Evolutionary conservation across 371 early-diverging fungal species (phyloP).

Genomic region (Haplosporangium sp.): DNA sequence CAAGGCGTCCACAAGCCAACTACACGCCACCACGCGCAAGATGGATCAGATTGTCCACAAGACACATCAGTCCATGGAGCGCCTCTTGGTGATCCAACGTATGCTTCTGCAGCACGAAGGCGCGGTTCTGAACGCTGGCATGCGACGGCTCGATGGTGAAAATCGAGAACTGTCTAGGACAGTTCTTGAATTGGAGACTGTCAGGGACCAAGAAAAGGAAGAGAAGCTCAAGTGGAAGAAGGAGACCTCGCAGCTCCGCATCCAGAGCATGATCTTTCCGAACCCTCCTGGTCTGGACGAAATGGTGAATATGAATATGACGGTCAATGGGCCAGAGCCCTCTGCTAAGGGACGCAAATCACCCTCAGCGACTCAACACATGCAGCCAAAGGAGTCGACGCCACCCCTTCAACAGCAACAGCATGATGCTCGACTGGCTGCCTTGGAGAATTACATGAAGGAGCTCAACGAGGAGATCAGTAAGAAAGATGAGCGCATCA

Average conservation of each 20-base stretch:
- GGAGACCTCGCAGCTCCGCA: constrained; percentile 46
- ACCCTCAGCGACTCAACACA: constrained; percentile 1
- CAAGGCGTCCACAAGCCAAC: constrained; percentile 36
- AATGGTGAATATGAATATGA: neutral
- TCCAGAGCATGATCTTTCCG: constrained; percentile 54
- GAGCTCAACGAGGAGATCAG: constrained; percentile 47
- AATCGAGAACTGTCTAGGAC: constrained; percentile 45
- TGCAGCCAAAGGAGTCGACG: neutral
- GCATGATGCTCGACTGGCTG: constrained; percentile 14
- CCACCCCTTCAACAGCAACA: constrained; percentile 12
- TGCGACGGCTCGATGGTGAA: constrained; percentile 51
- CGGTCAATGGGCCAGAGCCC: neutral
- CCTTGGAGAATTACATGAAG: constrained; percentile 48
- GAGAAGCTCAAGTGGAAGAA: constrained; percentile 53
- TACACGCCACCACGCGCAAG: constrained; percentile 49
- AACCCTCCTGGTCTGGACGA: constrained; percentile 38
- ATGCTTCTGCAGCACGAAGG: constrained; percentile 47
- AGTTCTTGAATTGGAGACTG: constrained; percentile 31
- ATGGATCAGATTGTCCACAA: constrained; percentile 50
- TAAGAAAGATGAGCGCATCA: constrained; percentile 48
- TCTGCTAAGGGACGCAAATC: constrained; percentile 10
- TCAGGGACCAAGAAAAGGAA: constrained; percentile 41
- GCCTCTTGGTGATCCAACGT: constrained; percentile 37
- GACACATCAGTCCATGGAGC: constrained; percentile 27
- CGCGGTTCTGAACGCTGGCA: constrained; percentile 49